phyloP scores from a whole-genome alignment of 2,329 filamentous ascomycete genomes.

The Ophiostoma populinum region DNA sequence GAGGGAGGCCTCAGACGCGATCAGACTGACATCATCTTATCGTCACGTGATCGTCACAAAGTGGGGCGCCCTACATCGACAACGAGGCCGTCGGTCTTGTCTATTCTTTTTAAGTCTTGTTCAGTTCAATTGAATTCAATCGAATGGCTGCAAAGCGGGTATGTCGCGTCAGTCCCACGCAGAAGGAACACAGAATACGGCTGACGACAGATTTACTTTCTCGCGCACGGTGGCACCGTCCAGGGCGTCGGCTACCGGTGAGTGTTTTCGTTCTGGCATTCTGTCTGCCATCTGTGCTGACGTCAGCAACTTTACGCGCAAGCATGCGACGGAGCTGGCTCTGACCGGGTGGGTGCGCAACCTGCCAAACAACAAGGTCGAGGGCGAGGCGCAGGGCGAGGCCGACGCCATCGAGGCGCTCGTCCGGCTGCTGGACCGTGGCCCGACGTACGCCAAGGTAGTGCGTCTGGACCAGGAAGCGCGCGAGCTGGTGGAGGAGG shows the following conservation, averaged over 20 bases:
- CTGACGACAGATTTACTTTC: conserved; percentile 35
- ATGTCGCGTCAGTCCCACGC: conserved; percentile 1
- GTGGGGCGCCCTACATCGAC: too few species aligned
- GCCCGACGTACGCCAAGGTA: conserved; percentile 56
- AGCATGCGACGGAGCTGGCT: conserved; percentile 29
- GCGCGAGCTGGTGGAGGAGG: conserved; percentile 48
- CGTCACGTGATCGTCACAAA: neutral
- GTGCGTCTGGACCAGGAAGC: conserved; percentile 55
- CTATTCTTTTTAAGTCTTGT: neutral
- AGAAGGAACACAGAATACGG: neutral
- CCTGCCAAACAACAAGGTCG: conserved; percentile 45
- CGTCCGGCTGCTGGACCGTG: conserved; percentile 56
- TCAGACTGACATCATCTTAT: conserved; percentile 1
- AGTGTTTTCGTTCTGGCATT: too few species aligned
- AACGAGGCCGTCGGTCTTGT: too few species aligned
- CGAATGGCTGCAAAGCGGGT: conserved; percentile 11
- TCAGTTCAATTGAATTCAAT: neutral
- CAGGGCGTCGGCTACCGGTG: conserved; percentile 48
- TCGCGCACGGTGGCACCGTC: conserved; percentile 45
- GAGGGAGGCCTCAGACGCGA: too few species aligned
- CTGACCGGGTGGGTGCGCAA: conserved; percentile 48
- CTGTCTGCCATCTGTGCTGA: too few species aligned
- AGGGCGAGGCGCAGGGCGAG: conserved; percentile 73
- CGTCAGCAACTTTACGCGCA: conserved; percentile 35
- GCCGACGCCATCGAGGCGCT: conserved; percentile 49